Conservation (phyloP, 202 grass and related monocot genomes). For the Carex arenaria region DNA sequence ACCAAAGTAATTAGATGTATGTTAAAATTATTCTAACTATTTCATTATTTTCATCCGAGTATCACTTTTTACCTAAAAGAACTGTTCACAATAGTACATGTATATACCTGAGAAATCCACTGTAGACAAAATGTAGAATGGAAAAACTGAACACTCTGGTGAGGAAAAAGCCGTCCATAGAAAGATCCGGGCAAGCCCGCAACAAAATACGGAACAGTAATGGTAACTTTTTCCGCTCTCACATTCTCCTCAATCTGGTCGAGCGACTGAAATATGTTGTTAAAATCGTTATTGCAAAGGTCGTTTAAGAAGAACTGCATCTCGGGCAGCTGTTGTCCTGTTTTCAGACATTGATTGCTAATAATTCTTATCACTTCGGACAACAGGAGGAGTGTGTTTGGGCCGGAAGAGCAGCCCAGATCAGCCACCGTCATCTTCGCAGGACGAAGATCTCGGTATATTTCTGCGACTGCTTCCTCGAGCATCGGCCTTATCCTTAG, state of each 20-base stretch:
- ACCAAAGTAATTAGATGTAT: too few species aligned
- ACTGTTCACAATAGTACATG: not conserved
- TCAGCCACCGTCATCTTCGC: too few species aligned
- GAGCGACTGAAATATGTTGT: too few species aligned
- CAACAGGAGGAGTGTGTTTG: slow-evolving; percentile 28
- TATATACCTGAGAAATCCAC: slow-evolving; percentile 33
- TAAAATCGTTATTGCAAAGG: slow-evolving; percentile 11
- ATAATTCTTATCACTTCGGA: slow-evolving; percentile 18
- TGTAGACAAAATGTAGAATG: slow-evolving; percentile 32
- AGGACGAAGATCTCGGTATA: too few species aligned
- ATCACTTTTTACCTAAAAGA: too few species aligned
- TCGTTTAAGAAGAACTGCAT: slow-evolving; percentile 48
- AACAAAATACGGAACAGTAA: not conserved
- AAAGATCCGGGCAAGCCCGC: slow-evolving; percentile 37
- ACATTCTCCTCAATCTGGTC: too few species aligned
- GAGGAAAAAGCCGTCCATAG: slow-evolving; percentile 33
- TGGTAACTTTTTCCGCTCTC: too few species aligned
- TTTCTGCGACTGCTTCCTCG: too few species aligned
- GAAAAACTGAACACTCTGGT: slow-evolving; percentile 31
- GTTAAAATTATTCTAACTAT: too few species aligned
- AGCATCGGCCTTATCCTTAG: too few species aligned
- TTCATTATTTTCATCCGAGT: too few species aligned
- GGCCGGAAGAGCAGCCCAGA: slow-evolving; percentile 27
- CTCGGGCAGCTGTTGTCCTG: not conserved
- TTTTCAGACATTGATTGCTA: not conserved